Evolutionary conservation across 2,329 filamentous ascomycete species (phyloP).

Genomic region (Fusarium torulosum): DNA sequence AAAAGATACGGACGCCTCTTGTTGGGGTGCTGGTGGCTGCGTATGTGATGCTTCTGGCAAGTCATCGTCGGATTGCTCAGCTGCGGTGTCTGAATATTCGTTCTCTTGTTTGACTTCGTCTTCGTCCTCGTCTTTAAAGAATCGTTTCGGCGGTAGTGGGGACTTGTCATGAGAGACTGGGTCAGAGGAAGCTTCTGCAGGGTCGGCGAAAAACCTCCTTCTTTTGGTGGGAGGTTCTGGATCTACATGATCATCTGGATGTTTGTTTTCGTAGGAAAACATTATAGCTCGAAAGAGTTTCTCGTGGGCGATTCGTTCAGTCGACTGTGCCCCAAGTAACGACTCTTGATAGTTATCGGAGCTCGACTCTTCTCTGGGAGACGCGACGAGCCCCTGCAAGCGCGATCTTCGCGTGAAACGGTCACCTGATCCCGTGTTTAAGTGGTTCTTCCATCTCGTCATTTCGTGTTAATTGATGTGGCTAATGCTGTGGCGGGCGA

Average conservation of each 20-base stretch:
- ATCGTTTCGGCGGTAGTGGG: conserved; percentile 44
- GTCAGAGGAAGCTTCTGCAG: conserved; percentile 50
- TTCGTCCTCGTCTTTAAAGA: conserved; percentile 47
- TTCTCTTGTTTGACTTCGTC: conserved; percentile 41
- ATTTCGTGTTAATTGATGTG: conserved; percentile 27
- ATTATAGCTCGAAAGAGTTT: conserved; percentile 16
- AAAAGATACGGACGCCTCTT: conserved; percentile 58
- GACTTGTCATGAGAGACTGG: conserved; percentile 41
- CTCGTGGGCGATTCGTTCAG: conserved; percentile 1
- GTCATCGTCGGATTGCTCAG: conserved; percentile 34
- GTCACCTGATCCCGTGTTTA: conserved; percentile 57
- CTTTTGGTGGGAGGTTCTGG: conserved; percentile 62
- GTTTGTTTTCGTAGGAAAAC: conserved; percentile 53
- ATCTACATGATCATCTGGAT: conserved; percentile 48
- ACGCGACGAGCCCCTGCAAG: conserved; percentile 52
- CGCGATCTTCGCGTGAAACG: conserved; percentile 55
- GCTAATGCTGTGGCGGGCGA: conserved; percentile 30
- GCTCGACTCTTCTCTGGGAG: conserved; percentile 45
- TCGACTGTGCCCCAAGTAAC: conserved; percentile 4
- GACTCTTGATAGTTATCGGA: conserved; percentile 13
- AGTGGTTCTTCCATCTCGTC: conserved; percentile 8
- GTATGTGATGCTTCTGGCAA: conserved; percentile 13
- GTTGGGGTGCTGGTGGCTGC: conserved; percentile 23
- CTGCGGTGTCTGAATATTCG: conserved; percentile 25
- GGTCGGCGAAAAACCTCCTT: conserved; percentile 55